These are phyloP conservation scores for Microstegium vimineum DNA, from an alignment of 176 grass and related monocot genomes.

Conservation along the genomic window DNA sequence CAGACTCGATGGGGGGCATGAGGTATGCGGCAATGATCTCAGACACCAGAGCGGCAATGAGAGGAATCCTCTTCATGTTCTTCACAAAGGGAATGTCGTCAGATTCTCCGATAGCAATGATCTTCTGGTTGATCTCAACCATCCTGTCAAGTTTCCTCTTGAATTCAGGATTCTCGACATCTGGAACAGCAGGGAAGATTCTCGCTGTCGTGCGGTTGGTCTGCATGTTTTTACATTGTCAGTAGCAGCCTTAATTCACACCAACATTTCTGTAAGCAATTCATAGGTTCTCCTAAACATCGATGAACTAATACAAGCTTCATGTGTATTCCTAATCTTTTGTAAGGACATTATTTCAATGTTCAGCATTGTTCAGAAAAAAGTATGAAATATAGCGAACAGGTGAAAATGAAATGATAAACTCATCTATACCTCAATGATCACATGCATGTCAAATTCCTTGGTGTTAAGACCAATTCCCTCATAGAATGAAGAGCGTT, in stretches of 20 bases:
- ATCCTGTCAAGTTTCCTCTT: conserved; percentile 92
- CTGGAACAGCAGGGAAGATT: conserved; percentile 90
- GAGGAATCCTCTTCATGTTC: conserved; percentile 92
- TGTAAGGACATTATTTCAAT: not conserved
- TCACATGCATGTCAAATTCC: conserved; percentile 99
- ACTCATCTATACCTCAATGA: conserved; percentile 71
- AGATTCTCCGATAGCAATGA: conserved; percentile 45
- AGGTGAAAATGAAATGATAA: not conserved
- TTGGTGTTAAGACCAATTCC: conserved; percentile 91
- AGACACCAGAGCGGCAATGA: conserved; percentile 58
- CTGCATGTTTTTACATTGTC: conserved; percentile 32
- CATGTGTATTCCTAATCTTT: not conserved
- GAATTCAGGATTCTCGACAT: conserved; percentile 96
- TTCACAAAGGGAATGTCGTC: conserved; percentile 61
- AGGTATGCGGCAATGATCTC: conserved; percentile 86
- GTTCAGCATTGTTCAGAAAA: not conserved
- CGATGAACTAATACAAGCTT: not conserved
- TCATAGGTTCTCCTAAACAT: conserved; percentile 6
- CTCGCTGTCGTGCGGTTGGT: conserved; percentile 90
- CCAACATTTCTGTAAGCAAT: not conserved
- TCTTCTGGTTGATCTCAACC: conserved; percentile 76
- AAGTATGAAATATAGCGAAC: not conserved
- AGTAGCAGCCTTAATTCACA: not conserved
- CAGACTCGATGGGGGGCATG: conserved; percentile 87
- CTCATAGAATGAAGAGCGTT: conserved; percentile 82